phyloP scores from a whole-genome alignment of 2,329 filamentous ascomycete genomes.

The Trichoderma sp. region DNA sequence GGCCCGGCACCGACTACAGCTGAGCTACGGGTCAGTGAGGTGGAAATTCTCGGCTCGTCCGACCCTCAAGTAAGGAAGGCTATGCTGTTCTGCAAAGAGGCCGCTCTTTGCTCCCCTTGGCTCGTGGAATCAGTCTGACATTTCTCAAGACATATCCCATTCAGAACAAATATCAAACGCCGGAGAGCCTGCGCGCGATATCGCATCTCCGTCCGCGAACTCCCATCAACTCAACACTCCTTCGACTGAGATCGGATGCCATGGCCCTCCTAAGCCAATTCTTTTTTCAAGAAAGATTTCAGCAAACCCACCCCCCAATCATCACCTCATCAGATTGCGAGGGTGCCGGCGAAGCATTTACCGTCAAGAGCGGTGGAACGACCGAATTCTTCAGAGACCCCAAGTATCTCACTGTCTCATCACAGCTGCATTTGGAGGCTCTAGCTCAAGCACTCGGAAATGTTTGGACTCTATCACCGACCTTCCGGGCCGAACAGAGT shows the following conservation, averaged over 20 bases:
- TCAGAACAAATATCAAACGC: slow-evolving; percentile 92
- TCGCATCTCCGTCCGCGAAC: slow-evolving; percentile 83
- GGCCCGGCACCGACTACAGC: slow-evolving; percentile 17
- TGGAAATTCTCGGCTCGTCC: slow-evolving; percentile 71
- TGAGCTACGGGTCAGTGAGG: slow-evolving; percentile 72
- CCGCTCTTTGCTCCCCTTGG: background rate
- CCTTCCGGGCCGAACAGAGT: slow-evolving; percentile 89
- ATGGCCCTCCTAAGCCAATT: slow-evolving; percentile 71
- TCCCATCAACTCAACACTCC: slow-evolving; percentile 73
- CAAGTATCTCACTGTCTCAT: slow-evolving; percentile 96
- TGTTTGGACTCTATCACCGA: slow-evolving; percentile 92
- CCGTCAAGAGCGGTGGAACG: slow-evolving; percentile 51
- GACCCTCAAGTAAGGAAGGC: slow-evolving; percentile 71
- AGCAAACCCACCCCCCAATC: slow-evolving; percentile 87
- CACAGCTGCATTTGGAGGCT: slow-evolving; percentile 91
- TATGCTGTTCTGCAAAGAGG: background rate
- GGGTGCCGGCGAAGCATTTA: slow-evolving; percentile 91
- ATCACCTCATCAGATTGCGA: slow-evolving; percentile 98
- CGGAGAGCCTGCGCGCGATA: slow-evolving; percentile 82
- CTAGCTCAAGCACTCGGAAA: slow-evolving; percentile 82
- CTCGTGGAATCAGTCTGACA: slow-evolving; percentile 21
- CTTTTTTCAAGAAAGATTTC: slow-evolving; percentile 68
- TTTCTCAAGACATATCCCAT: slow-evolving; percentile 74
- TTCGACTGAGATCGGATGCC: slow-evolving; percentile 79
- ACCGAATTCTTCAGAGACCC: slow-evolving; percentile 71